Evolutionary conservation across 2,329 filamentous ascomycete genomes (phyloP).

Genomic region (Fusarium nelsonii): DNA sequence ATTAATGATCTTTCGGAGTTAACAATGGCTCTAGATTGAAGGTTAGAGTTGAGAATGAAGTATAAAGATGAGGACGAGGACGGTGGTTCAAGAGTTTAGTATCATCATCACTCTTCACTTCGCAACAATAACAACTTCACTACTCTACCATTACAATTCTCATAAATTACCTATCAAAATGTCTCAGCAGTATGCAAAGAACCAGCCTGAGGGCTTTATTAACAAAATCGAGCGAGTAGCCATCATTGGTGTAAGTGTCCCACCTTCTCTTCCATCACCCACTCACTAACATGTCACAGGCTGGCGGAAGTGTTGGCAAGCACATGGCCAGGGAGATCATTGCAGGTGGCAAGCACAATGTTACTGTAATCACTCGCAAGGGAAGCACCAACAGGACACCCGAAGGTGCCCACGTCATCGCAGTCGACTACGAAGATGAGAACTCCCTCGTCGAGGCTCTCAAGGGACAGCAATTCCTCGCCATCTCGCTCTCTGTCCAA

Average conservation of each 20-base stretch:
- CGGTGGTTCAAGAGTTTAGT: background rate
- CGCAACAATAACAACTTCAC: background rate
- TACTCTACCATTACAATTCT: background rate
- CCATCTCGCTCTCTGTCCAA: constrained; percentile 63
- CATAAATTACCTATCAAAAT: constrained; percentile 16
- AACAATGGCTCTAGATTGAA: fast-evolving
- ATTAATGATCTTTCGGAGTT: constrained; percentile 18
- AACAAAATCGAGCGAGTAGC: constrained; percentile 60
- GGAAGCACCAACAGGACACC: constrained; percentile 59
- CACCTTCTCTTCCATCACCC: fast-evolving
- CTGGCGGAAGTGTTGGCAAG: constrained; percentile 57
- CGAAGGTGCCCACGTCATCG: constrained; percentile 56
- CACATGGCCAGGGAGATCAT: constrained; percentile 58
- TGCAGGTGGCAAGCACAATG: constrained; percentile 60
- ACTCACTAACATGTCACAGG: constrained; percentile 49
- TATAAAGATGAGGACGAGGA: background rate
- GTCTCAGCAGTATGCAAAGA: constrained; percentile 50
- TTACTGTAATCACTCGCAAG: constrained; percentile 64
- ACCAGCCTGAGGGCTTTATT: constrained; percentile 54
- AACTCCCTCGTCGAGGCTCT: constrained; percentile 63
- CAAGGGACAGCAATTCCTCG: constrained; percentile 66
- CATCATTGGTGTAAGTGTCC: constrained; percentile 60
- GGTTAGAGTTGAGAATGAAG: fast-evolving
- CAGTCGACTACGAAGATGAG: constrained; percentile 60
- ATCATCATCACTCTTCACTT: background rate